A percentile compares a stretch with the other conserved stretches of the same genome.
These are phyloP conservation scores for Candida xiaguanensis DNA, from an alignment of 805 yeast species.

Conservation along the genomic window DNA sequence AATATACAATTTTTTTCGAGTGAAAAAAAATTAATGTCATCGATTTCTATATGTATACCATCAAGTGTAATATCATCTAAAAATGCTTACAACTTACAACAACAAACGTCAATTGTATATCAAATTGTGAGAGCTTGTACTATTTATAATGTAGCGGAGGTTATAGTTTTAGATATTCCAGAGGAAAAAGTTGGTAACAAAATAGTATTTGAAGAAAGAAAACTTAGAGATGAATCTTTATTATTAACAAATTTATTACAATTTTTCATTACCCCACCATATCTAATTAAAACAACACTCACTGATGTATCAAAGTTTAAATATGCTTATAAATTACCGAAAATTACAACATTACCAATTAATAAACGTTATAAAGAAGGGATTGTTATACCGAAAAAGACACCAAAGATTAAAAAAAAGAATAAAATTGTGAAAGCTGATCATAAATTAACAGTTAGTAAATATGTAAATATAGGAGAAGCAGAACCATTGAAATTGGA, in stretches of 20 bases:
- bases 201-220: conserved; percentile 6
- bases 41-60: conserved; percentile 69
- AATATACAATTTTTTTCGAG: no score
- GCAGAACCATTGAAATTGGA: conserved; percentile 54
- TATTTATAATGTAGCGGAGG: conserved; percentile 66
- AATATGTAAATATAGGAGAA: conserved; percentile 74
- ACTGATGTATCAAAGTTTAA: conserved; percentile 45
- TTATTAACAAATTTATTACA: conserved; percentile 69
- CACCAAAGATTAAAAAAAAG: conserved; percentile 32
- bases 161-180: conserved; percentile 60
- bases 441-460: conserved; percentile 53
- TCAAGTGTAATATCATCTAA: conserved; percentile 53
- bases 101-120: conserved; percentile 68
- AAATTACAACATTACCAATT: conserved; percentile 70
- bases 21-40: conserved; percentile 12
- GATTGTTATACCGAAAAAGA: conserved; percentile 42
- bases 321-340: conserved; percentile 68
- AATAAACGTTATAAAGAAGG: conserved; percentile 64
- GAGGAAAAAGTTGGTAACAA: conserved; percentile 13
- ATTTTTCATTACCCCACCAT: conserved; percentile 81
- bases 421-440: conserved; percentile 27
- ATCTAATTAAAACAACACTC: conserved; percentile 65
- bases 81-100: conserved; percentile 64
- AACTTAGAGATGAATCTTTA: conserved; percentile 21
- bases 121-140: conserved; percentile 78